Conservation (phyloP, 371 early-diverging fungal genomes). For the Mucor saturninus region DNA sequence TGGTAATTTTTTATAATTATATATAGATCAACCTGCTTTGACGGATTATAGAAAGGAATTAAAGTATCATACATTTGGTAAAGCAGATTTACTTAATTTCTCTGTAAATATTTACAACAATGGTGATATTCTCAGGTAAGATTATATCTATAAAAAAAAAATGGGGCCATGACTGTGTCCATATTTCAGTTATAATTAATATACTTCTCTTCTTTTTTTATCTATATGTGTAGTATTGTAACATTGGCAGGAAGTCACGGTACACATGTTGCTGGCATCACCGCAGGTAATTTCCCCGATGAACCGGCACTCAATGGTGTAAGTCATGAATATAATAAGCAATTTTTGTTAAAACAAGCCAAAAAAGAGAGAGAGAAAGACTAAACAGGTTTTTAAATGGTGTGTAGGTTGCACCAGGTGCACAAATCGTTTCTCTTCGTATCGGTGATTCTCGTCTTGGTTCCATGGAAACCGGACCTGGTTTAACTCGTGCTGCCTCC, state of each 20-base stretch:
- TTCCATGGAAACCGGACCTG: slow-evolving; percentile 88
- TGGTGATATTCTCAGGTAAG: slow-evolving; percentile 71
- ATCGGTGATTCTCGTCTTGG: slow-evolving; percentile 90
- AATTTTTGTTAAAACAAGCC: neutral
- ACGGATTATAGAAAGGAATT: slow-evolving; percentile 81
- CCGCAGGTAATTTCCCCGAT: slow-evolving; percentile 84
- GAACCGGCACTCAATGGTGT: slow-evolving; percentile 87
- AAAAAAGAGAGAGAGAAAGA: neutral
- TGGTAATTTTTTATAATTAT: slow-evolving; percentile 8
- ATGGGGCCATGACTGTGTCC: too few relatives aligned
- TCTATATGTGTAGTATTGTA: slow-evolving; percentile 65
- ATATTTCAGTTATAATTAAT: too few relatives aligned
- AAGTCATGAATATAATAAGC: slow-evolving; percentile 20
- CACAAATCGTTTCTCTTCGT: slow-evolving; percentile 91
- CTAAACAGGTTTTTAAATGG: neutral
- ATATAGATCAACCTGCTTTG: slow-evolving; percentile 56
- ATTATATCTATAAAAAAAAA: neutral
- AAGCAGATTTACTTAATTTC: slow-evolving; percentile 83
- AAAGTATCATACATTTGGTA: slow-evolving; percentile 76
- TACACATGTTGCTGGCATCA: slow-evolving; percentile 93
- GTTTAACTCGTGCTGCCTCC: slow-evolving; percentile 83
- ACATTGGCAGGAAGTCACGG: slow-evolving; percentile 86
- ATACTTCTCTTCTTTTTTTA: neutral
- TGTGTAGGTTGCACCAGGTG: slow-evolving; percentile 83
- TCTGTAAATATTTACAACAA: slow-evolving; percentile 92